Evolutionary conservation across 805 yeast species (phyloP).

Genomic region (Wickerhamiella brachini): DNA sequence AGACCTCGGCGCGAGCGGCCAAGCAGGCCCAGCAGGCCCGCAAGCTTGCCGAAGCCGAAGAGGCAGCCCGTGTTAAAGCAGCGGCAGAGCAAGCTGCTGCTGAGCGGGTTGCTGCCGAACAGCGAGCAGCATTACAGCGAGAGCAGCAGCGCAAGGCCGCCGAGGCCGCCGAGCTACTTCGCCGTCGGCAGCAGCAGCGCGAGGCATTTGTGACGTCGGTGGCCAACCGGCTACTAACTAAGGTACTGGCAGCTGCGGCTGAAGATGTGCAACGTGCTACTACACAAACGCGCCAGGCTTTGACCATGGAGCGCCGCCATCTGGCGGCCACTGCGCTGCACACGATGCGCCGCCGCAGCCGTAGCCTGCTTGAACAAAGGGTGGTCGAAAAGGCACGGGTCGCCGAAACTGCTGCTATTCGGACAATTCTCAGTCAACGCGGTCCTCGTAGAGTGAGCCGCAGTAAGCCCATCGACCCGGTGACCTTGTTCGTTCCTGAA

Average conservation of each 20-base stretch:
- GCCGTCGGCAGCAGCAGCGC: neutral
- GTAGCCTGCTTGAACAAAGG: neutral
- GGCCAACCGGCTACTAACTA: neutral
- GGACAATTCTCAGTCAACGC: neutral
- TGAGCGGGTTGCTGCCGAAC: neutral
- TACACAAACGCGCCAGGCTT: neutral
- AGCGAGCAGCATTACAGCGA: constrained; percentile 22
- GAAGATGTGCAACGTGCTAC: neutral
- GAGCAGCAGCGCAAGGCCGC: constrained; percentile 35
- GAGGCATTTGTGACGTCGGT: constrained; percentile 2
- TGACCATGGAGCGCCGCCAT: neutral
- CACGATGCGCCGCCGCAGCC: neutral
- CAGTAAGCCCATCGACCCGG: neutral
- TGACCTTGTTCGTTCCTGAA: neutral
- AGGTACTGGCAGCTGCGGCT: neutral
- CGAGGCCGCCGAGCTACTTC: neutral
- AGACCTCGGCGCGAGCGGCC: neutral
- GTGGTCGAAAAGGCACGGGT: neutral
- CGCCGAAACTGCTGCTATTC: neutral
- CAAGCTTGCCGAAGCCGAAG: neutral
- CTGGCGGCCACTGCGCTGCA: neutral
- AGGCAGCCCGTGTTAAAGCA: neutral
- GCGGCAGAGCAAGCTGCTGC: neutral
- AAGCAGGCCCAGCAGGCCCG: neutral
- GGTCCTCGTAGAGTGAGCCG: neutral